Conservation (phyloP, 2,329 filamentous ascomycete genomes). For the Colletotrichum eleusines region DNA sequence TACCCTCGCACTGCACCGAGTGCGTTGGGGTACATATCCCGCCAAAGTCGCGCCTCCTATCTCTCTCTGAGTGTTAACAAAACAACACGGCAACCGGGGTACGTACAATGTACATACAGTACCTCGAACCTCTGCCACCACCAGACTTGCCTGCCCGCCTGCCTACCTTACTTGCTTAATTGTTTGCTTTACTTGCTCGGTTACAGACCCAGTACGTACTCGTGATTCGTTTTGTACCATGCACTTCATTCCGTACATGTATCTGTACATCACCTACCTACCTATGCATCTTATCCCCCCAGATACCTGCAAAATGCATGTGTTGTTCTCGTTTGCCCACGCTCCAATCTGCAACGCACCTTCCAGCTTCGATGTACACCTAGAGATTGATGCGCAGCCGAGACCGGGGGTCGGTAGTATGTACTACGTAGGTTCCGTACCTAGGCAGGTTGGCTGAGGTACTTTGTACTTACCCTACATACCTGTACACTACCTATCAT, state of each 20-base stretch:
- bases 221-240: background rate
- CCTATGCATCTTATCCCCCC: background rate
- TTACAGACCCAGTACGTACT: background rate
- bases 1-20: background rate
- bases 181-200: background rate
- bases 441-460: background rate
- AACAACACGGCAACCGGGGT: background rate
- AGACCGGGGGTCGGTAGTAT: background rate
- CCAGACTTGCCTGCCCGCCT: no score
- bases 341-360: background rate
- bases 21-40: slow-evolving; percentile 12
- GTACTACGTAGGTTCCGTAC: background rate
- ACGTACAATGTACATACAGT: no score
- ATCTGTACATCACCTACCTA: background rate
- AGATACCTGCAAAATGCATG: background rate
- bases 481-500: no score
- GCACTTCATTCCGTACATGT: background rate
- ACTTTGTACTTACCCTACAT: no score
- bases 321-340: background rate
- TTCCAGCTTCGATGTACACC: background rate
- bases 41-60: slow-evolving; percentile 6
- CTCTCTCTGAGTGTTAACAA: no score
- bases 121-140: background rate
- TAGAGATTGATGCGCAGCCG: background rate
- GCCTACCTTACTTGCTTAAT: no score